phyloP scores from a whole-genome alignment of 2,329 filamentous ascomycete species.

The Dothistroma septosporum region DNA sequence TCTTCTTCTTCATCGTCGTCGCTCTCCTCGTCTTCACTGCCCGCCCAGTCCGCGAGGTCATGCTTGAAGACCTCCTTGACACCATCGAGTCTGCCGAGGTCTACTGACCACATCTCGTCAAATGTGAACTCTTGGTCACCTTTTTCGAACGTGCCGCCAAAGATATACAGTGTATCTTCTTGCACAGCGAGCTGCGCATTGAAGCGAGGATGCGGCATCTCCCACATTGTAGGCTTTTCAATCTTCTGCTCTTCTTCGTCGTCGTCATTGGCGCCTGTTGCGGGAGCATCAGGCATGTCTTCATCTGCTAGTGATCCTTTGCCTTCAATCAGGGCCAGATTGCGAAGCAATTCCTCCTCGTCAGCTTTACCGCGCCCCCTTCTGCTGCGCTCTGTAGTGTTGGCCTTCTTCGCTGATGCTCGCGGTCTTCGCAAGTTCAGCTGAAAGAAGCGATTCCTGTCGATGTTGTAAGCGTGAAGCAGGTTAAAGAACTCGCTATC shows the following conservation, averaged over 20 bases:
- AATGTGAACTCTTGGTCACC: constrained; percentile 94
- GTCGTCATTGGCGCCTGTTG: constrained; percentile 38
- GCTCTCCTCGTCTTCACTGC: constrained; percentile 43
- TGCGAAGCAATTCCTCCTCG: constrained; percentile 83
- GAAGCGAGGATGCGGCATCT: constrained; percentile 85
- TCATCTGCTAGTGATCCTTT: constrained; percentile 59
- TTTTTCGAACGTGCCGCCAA: constrained; percentile 92
- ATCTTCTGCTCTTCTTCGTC: constrained; percentile 52
- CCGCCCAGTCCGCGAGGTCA: constrained; percentile 80
- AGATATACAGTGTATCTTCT: constrained; percentile 88
- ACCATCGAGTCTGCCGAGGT: constrained; percentile 91
- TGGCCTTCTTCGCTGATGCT: constrained; percentile 47
- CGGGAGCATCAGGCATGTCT: constrained; percentile 34
- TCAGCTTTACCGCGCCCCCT: constrained; percentile 80
- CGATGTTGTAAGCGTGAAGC: constrained; percentile 89
- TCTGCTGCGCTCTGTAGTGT: constrained; percentile 51
- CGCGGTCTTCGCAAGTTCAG: constrained; percentile 72
- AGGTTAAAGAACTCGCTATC: constrained; percentile 97
- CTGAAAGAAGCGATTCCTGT: constrained; percentile 91
- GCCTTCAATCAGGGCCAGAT: constrained; percentile 78
- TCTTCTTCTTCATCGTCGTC: constrained; percentile 49
- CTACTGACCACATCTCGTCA: constrained; percentile 88
- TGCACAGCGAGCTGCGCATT: constrained; percentile 88
- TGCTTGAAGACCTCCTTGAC: constrained; percentile 86
- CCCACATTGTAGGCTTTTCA: constrained; percentile 61